Base-by-base conservation (phyloP, 805 yeast species). In the Metschnikowia picachoensis region DNA sequence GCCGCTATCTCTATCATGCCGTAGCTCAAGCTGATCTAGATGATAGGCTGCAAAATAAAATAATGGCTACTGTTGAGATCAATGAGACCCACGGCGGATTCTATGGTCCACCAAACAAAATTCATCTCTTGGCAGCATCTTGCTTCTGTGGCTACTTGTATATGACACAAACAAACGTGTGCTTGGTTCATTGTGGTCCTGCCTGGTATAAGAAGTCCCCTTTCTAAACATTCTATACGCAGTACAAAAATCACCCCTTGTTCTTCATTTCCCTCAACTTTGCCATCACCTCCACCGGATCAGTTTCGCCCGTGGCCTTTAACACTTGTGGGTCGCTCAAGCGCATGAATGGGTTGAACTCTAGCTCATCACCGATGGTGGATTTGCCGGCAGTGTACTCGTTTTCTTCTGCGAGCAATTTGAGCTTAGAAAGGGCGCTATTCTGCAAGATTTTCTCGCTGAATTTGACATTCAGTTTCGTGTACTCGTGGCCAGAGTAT, bases 401-500 rank as follows among this genome's bases (percentile, higher is more conserved):
- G 64, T 87, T 72, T 0, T 61, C 58, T 8, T 66, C 46, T 36
- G 79, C 72, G 53, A 68, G 87, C 17, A 69, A 55, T 38, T 76
- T 82, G 52, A 92, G 73, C 15, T 64, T 62, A 36, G 67, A 66
- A 39, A 92, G 68, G 0, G 85, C 85, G 37, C 70, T 74, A 45
- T 76, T 69, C 37, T 72, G 62, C 45, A 88, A 62, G 1, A 87
- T 80, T 2, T 82, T 74, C 53, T 79, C 76, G 15, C 94, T 87
- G 64, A 94, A 94, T 53, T 76, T 78, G 17, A 86, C 84, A 62
- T 94, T 92, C 25, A 87, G 74, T 55, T 74, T 77, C 6, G 99
- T 94, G 68, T 94, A 94, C 68, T 94, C 99, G 65, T 94, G 99
- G 2, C 99, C 99, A 2, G 97, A 92, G 60, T 80, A 92, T 2